phyloP scores from a whole-genome alignment of 2,329 filamentous ascomycete genomes.

The Aspergillus tubingensis region DNA sequence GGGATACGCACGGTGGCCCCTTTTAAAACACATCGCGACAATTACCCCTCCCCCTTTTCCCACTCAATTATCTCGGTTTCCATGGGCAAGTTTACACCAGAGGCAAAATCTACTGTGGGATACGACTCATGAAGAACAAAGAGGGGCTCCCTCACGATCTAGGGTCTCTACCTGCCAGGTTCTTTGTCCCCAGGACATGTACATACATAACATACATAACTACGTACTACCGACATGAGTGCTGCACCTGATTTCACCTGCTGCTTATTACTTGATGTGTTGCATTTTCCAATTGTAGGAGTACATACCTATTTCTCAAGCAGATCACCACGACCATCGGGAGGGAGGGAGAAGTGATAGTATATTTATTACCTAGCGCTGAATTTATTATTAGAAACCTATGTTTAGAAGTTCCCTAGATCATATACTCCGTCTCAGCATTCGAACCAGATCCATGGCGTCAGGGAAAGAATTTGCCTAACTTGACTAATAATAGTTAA shows the following conservation, averaged over 20 bases:
- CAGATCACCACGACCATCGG: background rate
- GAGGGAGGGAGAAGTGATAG: background rate
- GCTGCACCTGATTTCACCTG: background rate
- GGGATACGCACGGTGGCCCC: background rate
- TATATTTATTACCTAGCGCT: background rate
- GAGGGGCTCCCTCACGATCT: background rate
- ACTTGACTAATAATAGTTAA: background rate
- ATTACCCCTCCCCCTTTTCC: background rate
- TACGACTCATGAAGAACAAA: background rate
- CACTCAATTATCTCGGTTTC: background rate
- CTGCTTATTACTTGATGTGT: background rate
- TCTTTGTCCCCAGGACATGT: background rate
- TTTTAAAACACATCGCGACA: background rate
- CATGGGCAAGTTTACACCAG: background rate
- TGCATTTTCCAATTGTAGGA: background rate
- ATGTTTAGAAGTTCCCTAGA: constrained; percentile 3
- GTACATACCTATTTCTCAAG: background rate
- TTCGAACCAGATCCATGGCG: constrained; percentile 2
- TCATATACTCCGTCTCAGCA: background rate
- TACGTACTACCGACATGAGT: background rate
- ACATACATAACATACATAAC: background rate
- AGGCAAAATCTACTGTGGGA: background rate
- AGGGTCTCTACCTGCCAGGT: background rate
- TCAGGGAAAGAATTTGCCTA: background rate
- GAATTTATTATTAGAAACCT: constrained; percentile 9